phyloP scores from a whole-genome alignment of 1,284 basidiomycete species.

The Ganoderma lingzhi region DNA sequence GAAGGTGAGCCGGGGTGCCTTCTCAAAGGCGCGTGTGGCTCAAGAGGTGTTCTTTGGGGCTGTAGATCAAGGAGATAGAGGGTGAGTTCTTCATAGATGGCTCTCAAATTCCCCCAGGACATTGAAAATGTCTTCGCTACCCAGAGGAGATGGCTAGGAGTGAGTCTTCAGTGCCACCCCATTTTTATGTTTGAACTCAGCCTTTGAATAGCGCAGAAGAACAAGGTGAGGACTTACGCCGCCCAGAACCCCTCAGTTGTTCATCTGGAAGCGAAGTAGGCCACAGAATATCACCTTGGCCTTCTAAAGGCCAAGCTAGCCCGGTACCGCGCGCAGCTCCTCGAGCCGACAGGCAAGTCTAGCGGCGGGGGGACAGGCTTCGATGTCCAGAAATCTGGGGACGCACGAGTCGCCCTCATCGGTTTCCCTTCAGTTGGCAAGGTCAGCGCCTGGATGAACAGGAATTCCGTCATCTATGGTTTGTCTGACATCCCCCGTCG shows the following conservation, averaged over 20 bases:
- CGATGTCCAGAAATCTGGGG: conserved; percentile 94
- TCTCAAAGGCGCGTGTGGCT: conserved; percentile 19
- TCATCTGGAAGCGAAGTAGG: conserved; percentile 56
- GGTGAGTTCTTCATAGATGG: conserved; percentile 57
- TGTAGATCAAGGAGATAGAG: conserved; percentile 92
- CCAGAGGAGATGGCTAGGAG: conserved; percentile 95
- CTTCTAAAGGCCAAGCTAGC: conserved; percentile 92
- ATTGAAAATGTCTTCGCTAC: conserved; percentile 6
- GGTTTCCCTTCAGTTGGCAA: conserved; percentile 97
- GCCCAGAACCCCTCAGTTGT: conserved; percentile 5
- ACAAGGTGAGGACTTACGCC: conserved; percentile 64
- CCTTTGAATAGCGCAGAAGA: conserved; percentile 80
- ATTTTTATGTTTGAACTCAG: conserved; percentile 18
- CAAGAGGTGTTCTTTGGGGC: conserved; percentile 7
- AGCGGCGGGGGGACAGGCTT: conserved; percentile 88
- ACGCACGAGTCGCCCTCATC: conserved; percentile 93
- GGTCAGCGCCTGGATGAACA: conserved; percentile 45
- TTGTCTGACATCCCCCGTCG: conserved; percentile 10
- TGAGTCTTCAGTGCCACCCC: conserved; percentile 52
- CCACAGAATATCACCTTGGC: conserved; percentile 91
- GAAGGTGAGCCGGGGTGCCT: conserved; percentile 60
- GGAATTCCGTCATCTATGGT: background rate
- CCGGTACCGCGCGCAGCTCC: conserved; percentile 88
- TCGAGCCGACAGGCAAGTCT: conserved; percentile 87
- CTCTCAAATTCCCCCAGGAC: background rate